Evolutionary conservation across 169 alveolate species (phyloP), one percentile per base, ranked within the genome.

Genomic region (Theileria parva): DNA sequence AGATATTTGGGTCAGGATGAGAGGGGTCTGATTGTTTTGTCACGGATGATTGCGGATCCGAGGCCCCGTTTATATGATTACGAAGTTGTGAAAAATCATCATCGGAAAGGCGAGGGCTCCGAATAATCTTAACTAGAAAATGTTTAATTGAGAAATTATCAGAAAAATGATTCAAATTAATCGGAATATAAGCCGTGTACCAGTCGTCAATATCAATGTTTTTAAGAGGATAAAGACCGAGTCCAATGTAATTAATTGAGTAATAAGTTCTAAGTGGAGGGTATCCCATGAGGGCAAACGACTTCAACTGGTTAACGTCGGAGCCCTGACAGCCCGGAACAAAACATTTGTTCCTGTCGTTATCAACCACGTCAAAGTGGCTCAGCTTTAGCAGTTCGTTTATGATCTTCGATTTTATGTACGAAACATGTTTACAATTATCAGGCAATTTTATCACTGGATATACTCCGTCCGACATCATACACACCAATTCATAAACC

Each of bases 181-280:
- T n/a, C 44, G 91, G 91, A 34, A 85, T 72, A 50, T 85, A 85
- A 30, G 91, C 86, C 1, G 85, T 85, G 71, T 85, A 85, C 84
- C 84, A 78, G 25, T 73, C 79, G 53, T 55, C 39, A 8, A 84
- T 73, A n/a, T 66, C 79, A 17, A 64, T 69, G 44, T 21, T 19
- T 23, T 84, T 37, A 25, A 25, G 69, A 12, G 39, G 34, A 44
- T 78, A 68, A 17, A 85, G 68, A 11, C 91, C 91, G 7, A 85
- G 67, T 28, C 91, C 91, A 15, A 85, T 85, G 25, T 73, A 85
- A 76, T 85, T 85, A 55, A 85, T 85, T 27, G 91, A 77, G 59
- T 77, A 71, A 39, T 77, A 77, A 6, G 91, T 85, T 21, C 64
- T 70, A 23, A 55, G 70, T 0, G 83, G 83, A 12, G 86, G 88